Base-by-base conservation (phyloP, 2,329 filamentous ascomycete genomes). In the Camillea tinctor region DNA sequence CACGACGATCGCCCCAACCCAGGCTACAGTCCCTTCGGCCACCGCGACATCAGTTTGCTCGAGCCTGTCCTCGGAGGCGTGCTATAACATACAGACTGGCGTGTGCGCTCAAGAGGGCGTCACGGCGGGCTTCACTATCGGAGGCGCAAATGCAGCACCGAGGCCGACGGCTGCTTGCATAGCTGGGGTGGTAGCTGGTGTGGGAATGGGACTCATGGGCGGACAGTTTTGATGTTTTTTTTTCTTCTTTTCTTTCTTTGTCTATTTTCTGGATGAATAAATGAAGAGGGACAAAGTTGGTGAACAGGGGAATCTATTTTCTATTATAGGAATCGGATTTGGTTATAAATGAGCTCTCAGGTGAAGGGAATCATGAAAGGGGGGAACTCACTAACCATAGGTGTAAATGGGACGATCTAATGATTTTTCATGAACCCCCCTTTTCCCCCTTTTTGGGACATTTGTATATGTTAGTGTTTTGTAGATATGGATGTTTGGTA, bases 11-110 rank as follows among this genome's bases (percentile, higher is more conserved):
- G 75, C 76, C 11, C 78, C 77, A 3, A 77, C 69, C 3, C 64
- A 60, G 61, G 71, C 69, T 22, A 77, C 75, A 26, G 66, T 83
- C 8, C 79, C 76, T 3, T 62, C 76, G 3, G 76, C 79, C 5
- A 77, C 74, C 51, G 85, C 84, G 11, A 82, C 79, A 1, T 79
- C 79, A 20, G 77, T 88, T 52, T 88, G 85, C 73, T 79, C 77
- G 44, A 85, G 82, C 61, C 70, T 87, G 60, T 85, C 82, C 60
- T 79, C 77, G 3, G 73, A 74, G 57, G 84, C 82, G 21, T 87
- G 84, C 66, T 76, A 77, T 21, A 74, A 75, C 48, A 66, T 84
- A 7, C 73, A 77, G 49, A 71, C 71, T 21, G 74, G 74, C 13
- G 71, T 78, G 56, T 84, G 82, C 68, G 68, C 62, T 54, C 56